phyloP scores from a whole-genome alignment of 192 early-diverging fungal genomes.

The Phlyctochytrium planicorne region DNA sequence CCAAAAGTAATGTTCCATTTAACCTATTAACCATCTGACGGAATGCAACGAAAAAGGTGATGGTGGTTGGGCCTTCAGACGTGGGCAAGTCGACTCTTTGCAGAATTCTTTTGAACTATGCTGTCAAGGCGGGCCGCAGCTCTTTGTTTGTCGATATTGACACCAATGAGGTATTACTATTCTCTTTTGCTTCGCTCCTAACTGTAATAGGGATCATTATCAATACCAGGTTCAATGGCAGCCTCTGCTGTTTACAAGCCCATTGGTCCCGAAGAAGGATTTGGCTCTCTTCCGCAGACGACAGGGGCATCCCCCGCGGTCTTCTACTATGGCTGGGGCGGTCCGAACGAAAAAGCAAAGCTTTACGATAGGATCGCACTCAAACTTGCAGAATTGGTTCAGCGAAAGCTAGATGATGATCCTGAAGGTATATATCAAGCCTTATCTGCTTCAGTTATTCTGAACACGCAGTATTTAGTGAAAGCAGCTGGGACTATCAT shows the following conservation, averaged over 20 bases:
- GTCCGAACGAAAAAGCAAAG: slow-evolving; percentile 72
- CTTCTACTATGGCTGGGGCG: slow-evolving; percentile 87
- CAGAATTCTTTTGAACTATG: slow-evolving; percentile 88
- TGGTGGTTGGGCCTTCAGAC: slow-evolving; percentile 90
- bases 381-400: slow-evolving; percentile 63
- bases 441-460: not conserved
- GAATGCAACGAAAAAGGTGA: slow-evolving; percentile 52
- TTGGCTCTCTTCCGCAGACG: slow-evolving; percentile 69
- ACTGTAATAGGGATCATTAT: slow-evolving; percentile 63
- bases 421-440: slow-evolving; percentile 36
- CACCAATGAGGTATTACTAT: slow-evolving; percentile 60
- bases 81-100: slow-evolving; percentile 88
- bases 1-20: slow-evolving; percentile 23
- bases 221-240: slow-evolving; percentile 83
- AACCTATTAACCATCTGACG: not conserved
- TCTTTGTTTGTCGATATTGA: slow-evolving; percentile 89
- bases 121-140: slow-evolving; percentile 64
- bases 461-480: slow-evolving; percentile 33
- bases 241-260: slow-evolving; percentile 73
- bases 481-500: slow-evolving; percentile 77
- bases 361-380: slow-evolving; percentile 72
- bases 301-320: slow-evolving; percentile 75
- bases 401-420: slow-evolving; percentile 63
- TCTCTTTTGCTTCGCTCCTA: not conserved
- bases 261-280: slow-evolving; percentile 82